phyloP scores from a whole-genome alignment of 1,284 basidiomycete species.

The Ceratobasidium sp. region DNA sequence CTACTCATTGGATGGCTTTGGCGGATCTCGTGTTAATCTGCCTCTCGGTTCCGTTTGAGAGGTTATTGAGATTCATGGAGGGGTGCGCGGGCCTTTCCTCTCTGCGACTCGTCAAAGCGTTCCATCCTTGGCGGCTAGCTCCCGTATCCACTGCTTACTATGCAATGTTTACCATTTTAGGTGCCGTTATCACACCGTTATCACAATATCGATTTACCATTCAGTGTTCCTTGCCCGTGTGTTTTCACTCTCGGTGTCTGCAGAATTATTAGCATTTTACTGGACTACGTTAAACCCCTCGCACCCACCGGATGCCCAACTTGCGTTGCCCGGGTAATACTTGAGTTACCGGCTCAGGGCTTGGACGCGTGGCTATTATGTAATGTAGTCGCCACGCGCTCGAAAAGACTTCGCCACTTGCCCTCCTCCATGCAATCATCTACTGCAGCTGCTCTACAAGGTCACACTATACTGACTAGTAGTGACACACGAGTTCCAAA shows the following conservation, averaged over 20 bases:
- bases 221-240: neutral
- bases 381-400: neutral
- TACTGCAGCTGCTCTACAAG: neutral
- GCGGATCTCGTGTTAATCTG: neutral
- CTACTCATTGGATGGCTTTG: neutral
- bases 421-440: neutral
- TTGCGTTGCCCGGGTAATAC: neutral
- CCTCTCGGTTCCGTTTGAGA: conserved; percentile 63
- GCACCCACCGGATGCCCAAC: too few relatives aligned
- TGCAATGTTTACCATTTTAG: neutral
- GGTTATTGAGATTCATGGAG: conserved; percentile 68
- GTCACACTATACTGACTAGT: too few relatives aligned
- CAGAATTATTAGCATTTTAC: neutral
- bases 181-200: neutral
- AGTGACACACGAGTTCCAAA: neutral
- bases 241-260: neutral
- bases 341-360: neutral
- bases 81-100: conserved; percentile 59
- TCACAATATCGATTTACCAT: neutral
- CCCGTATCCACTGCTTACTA: neutral
- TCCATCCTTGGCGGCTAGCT: neutral
- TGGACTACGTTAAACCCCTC: too few relatives aligned
- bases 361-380: neutral
- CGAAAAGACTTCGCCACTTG: neutral
- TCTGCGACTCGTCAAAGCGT: conserved; percentile 6